Conservation (phyloP, 192 early-diverging fungal genomes). For the Umbelopsis ramanniana region DNA sequence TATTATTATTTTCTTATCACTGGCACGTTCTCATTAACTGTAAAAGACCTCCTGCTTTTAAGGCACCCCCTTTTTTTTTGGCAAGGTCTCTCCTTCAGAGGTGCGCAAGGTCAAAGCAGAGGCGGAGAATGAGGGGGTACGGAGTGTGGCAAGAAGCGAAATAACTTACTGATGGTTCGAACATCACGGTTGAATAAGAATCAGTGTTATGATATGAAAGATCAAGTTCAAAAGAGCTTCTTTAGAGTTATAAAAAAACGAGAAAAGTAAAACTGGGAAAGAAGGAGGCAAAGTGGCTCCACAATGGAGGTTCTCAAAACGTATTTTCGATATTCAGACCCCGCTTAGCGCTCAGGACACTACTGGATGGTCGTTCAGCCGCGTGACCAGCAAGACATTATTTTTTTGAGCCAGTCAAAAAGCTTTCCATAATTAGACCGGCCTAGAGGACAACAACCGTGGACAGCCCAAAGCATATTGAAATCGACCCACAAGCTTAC, state of each 20-base stretch:
- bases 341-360: too few species aligned
- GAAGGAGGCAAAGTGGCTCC: too few species aligned
- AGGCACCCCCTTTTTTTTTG: not conserved
- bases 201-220: not conserved
- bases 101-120: not conserved
- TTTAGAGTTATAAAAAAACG: not conserved
- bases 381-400: too few species aligned
- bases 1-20: conserved; percentile 18
- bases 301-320: too few species aligned
- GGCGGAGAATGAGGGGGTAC: not conserved
- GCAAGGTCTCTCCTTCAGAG: not conserved
- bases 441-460: too few species aligned
- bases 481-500: too few species aligned
- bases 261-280: not conserved
- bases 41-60: not conserved
- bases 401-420: too few species aligned
- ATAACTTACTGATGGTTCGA: conserved; percentile 1
- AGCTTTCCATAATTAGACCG: too few species aligned
- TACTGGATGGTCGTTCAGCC: too few species aligned
- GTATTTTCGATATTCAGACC: too few species aligned
- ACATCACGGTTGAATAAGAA: not conserved
- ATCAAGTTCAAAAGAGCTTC: not conserved
- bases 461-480: too few species aligned
- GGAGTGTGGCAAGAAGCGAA: not conserved
- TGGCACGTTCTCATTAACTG: conserved; percentile 7